Conservation (phyloP, 768 basidiomycete species). For the Boletus bicolor region DNA sequence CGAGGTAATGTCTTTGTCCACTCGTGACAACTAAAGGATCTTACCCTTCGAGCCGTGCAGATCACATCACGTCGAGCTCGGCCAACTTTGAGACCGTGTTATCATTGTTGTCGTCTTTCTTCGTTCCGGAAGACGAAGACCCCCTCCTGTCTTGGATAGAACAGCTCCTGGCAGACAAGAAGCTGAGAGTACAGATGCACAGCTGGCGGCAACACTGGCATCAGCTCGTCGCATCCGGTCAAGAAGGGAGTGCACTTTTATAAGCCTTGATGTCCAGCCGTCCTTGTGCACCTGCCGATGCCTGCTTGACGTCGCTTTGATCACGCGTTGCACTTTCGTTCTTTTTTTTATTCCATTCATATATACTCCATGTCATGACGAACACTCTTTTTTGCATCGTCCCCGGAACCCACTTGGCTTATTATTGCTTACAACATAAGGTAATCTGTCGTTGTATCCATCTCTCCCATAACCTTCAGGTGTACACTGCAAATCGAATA, state of each 20-base stretch:
- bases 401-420: constrained; percentile 12
- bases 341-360: constrained; percentile 21
- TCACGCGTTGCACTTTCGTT: background rate
- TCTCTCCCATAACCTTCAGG: constrained; percentile 3
- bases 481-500: constrained; percentile 16
- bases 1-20: constrained; percentile 52
- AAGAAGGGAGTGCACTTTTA: constrained; percentile 58
- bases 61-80: constrained; percentile 73
- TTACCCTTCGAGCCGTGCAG: constrained; percentile 37
- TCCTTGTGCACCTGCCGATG: background rate
- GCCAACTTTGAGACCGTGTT: constrained; percentile 92
- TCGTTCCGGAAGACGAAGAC: constrained; percentile 90
- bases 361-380: constrained; percentile 20
- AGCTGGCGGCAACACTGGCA: constrained; percentile 83
- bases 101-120: constrained; percentile 89
- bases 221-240: constrained; percentile 60
- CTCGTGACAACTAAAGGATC: background rate
- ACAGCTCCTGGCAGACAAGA: constrained; percentile 55
- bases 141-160: constrained; percentile 78
- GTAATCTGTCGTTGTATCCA: constrained; percentile 27
- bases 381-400: constrained; percentile 18
- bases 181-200: constrained; percentile 64
- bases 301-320: constrained; percentile 5
- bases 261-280: constrained; percentile 26
- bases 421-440: constrained; percentile 23